These are phyloP conservation scores for Penicillium nordicum DNA, from an alignment of 2,329 filamentous ascomycete genomes.

Conservation along the genomic window DNA sequence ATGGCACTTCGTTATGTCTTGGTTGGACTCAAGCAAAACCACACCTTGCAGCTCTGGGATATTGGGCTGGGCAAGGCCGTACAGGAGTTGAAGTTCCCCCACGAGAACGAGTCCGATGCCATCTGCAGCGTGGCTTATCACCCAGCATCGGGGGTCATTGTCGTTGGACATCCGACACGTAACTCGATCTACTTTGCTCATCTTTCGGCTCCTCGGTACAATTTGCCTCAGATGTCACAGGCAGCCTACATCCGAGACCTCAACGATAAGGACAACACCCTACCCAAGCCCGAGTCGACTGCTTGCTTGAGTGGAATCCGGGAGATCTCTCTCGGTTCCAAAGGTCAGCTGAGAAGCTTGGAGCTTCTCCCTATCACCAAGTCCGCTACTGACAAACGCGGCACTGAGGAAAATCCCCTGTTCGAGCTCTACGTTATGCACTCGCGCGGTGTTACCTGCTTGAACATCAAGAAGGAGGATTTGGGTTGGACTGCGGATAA, in stretches of 20 bases:
- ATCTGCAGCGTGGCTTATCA: slow-evolving; percentile 97
- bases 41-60: slow-evolving; percentile 97
- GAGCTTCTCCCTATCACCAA: slow-evolving; percentile 74
- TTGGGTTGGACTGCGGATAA: slow-evolving; percentile 89
- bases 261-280: slow-evolving; percentile 64
- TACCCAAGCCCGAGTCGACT: slow-evolving; percentile 86
- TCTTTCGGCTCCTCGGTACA: slow-evolving; percentile 90
- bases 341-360: slow-evolving; percentile 81
- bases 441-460: slow-evolving; percentile 89
- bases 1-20: slow-evolving; percentile 91
- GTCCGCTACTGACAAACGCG: slow-evolving; percentile 49
- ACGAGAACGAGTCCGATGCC: slow-evolving; percentile 94
- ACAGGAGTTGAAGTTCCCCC: slow-evolving; percentile 93
- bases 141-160: slow-evolving; percentile 84
- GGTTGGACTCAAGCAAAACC: slow-evolving; percentile 98
- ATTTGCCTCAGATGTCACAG: slow-evolving; percentile 74
- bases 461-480: slow-evolving; percentile 82
- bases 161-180: slow-evolving; percentile 90
- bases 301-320: slow-evolving; percentile 96
- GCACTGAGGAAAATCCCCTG: slow-evolving; percentile 65
- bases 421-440: slow-evolving; percentile 98
- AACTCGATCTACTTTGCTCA: slow-evolving; percentile 98
- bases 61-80: slow-evolving; percentile 91
- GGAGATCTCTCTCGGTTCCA: slow-evolving; percentile 86
- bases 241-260: slow-evolving; percentile 81